These are phyloP conservation scores for Pyrus hybrid DNA, from an alignment of 331 rosid species.

Conservation along the genomic window DNA sequence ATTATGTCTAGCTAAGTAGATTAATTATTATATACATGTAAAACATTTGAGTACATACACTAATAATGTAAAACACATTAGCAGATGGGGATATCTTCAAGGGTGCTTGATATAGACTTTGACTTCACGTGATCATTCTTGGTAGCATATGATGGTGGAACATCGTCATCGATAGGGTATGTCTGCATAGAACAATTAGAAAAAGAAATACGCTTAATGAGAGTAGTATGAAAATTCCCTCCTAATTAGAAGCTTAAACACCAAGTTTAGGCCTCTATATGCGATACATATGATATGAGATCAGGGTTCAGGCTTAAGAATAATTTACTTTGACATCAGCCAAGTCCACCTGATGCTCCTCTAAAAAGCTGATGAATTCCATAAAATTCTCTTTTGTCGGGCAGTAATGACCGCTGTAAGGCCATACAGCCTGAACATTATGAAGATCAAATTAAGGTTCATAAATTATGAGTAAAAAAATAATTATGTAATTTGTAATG, in stretches of 20 bases:
- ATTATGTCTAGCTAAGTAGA: neutral
- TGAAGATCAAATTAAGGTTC: neutral
- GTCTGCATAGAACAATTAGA: constrained; percentile 23
- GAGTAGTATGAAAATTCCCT: neutral
- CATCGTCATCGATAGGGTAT: constrained; percentile 50
- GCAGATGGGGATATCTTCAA: neutral
- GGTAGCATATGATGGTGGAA: constrained; percentile 22
- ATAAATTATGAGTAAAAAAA: neutral
- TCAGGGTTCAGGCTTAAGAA: neutral
- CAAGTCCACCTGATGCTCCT: constrained; percentile 49
- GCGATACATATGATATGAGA: too few species aligned
- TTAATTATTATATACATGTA: neutral
- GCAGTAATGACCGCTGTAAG: constrained; percentile 75
- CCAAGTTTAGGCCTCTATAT: too few species aligned
- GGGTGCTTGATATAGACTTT: neutral
- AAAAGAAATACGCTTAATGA: neutral
- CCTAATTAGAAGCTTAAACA: neutral
- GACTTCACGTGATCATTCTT: neutral
- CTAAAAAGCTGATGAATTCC: constrained; percentile 51
- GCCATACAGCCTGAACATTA: constrained; percentile 64
- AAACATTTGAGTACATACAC: neutral
- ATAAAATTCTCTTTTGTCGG: constrained; percentile 56
- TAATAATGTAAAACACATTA: neutral
- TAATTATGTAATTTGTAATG: too few species aligned
- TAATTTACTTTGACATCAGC: constrained; percentile 55